phyloP scores from a whole-genome alignment of 192 early-diverging fungal genomes.

The Neocallimastix lanati region DNA sequence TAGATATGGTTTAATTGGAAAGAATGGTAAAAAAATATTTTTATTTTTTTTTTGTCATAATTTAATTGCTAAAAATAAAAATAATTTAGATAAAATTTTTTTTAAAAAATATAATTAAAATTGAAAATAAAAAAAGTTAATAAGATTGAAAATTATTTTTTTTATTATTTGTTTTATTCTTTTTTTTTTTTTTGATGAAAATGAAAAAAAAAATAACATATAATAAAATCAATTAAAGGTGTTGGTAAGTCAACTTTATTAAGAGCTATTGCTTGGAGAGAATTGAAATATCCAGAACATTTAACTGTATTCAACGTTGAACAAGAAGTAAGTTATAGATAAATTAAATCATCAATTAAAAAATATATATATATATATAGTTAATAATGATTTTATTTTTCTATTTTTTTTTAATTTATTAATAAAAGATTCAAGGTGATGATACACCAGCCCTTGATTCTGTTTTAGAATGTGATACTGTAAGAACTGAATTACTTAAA shows the following conservation, averaged over 20 bases:
- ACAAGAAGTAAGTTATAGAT: slow-evolving; percentile 53
- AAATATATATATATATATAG: too few relatives aligned
- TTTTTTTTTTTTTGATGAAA: too few relatives aligned
- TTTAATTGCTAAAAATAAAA: too few relatives aligned
- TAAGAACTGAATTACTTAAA: slow-evolving; percentile 70
- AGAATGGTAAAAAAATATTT: slow-evolving; percentile 41
- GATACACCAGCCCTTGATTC: slow-evolving; percentile 69
- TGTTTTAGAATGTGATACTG: slow-evolving; percentile 82
- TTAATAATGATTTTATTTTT: slow-evolving; percentile 1
- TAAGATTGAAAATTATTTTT: too few relatives aligned
- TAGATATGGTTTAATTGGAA: slow-evolving; percentile 88
- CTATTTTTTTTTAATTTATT: not conserved
- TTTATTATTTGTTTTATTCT: too few relatives aligned
- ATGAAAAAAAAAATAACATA: too few relatives aligned
- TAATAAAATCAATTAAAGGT: not conserved
- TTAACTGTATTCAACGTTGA: slow-evolving; percentile 94
- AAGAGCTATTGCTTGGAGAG: slow-evolving; percentile 59
- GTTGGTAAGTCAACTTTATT: slow-evolving; percentile 51
- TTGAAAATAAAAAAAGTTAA: too few relatives aligned
- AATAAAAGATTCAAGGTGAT: slow-evolving; percentile 62
- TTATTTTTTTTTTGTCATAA: too few relatives aligned
- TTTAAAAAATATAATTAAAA: too few relatives aligned
- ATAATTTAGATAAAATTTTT: too few relatives aligned
- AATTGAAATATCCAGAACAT: slow-evolving; percentile 72
- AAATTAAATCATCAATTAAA: not conserved